A percentile compares a stretch with the other conserved stretches of the same genome.
phyloP scores from a whole-genome alignment of 495 filamentous ascomycete genomes.

The Tuber indicum region DNA sequence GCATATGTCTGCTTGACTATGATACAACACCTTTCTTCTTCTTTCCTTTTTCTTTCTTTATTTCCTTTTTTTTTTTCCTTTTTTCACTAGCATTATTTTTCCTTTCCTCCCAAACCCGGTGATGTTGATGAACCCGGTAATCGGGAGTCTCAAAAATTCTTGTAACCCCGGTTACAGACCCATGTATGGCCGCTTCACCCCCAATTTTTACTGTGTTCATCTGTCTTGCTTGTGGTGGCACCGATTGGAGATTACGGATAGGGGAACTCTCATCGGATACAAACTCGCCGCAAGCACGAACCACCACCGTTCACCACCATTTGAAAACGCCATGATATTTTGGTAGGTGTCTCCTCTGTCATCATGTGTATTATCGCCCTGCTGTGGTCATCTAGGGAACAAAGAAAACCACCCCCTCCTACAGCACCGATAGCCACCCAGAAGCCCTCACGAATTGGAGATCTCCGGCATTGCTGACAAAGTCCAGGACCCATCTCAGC shows the following conservation, averaged over 20 bases:
- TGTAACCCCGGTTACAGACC: not conserved
- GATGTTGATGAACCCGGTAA: not conserved
- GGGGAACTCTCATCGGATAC: not conserved
- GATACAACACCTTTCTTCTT: not conserved
- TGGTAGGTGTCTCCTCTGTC: not conserved
- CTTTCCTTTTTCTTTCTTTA: not conserved
- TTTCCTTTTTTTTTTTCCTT: not conserved
- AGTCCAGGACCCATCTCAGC: not conserved
- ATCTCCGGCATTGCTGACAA: not conserved
- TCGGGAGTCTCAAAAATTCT: not conserved
- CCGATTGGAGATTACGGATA: not conserved
- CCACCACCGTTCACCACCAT: not conserved
- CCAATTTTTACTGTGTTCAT: not conserved
- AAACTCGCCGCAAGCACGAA: not conserved
- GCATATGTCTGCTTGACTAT: not conserved
- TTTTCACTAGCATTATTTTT: not conserved
- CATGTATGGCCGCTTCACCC: not conserved
- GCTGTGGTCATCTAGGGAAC: not conserved
- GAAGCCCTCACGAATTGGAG: not conserved
- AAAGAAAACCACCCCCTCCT: not conserved
- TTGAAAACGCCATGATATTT: not conserved
- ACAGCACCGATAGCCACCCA: not conserved
- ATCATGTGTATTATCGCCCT: not conserved
- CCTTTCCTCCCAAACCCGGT: not conserved
- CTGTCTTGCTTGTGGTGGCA: not conserved